Evolutionary conservation across 1,139 yeast species (phyloP), one percentile per base, ranked within the genome.

Genomic region (Candida neerlandica): DNA sequence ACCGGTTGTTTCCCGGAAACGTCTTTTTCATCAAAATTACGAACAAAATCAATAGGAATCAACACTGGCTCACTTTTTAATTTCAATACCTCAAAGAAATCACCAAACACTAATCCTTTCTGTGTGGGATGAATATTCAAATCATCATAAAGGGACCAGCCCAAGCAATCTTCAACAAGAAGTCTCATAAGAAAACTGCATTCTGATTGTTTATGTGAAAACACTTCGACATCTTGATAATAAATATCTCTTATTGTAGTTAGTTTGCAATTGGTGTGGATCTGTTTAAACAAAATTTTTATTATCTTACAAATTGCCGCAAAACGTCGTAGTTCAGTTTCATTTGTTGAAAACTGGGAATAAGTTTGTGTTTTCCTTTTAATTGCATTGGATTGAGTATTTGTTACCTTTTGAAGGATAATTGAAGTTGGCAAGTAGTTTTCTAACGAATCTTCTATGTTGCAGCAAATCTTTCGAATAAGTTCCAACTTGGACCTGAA

Each of bases 241-340:
- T 73, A 88, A 0, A 88, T 54, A 57, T 87, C 92, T 52, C 96
- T 67, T 50, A 77, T 75, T 0, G 92, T 84, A 0, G 79, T 72
- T 1, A 58, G 53, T 12, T 58, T 58, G 2, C 51, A 43, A 2
- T 47, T 43, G 12, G 49, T 53, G 10, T 37, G 19, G 15, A 67
- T 49, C 40, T 69, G 70, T 7, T 54, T 43, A 2, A 58, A 54
- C 21, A 65, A 48, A 6, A 60, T 45, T 46, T 58, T 58, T 21
- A 65, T 46, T 10, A 62, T 47, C 44, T 58, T 64, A n/a, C 65
- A 48, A 4, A 60, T 44, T 15, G 58, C 50, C 11, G 60, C 46
- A 43, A 60, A 58, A 29, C 47, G 46, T 41, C 39, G 43, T 34
- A 47, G 27, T 37, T 44, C 55, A 1, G 14, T 30, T 26, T 39